phyloP scores from a whole-genome alignment of 257 asterid species.

The Solanum paucissectum region DNA sequence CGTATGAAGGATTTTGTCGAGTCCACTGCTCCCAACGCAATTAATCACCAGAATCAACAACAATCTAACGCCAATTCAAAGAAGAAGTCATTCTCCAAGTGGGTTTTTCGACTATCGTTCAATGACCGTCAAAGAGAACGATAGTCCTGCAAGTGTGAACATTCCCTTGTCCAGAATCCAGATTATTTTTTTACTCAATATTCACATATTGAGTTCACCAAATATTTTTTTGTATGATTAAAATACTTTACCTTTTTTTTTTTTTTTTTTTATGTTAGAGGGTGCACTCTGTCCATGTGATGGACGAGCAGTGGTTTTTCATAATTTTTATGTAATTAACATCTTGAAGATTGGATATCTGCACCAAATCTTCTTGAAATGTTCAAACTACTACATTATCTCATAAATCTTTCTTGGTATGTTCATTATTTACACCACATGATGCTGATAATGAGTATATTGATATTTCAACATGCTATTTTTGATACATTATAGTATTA shows the following conservation, averaged over 20 bases:
- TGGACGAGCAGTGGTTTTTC: constrained; percentile 54
- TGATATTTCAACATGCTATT: neutral
- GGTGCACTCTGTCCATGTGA: constrained; percentile 56
- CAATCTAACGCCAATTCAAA: constrained; percentile 20
- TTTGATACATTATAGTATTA: neutral
- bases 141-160: constrained; percentile 14
- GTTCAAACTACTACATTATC: neutral
- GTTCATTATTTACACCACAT: neutral
- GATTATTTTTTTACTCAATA: constrained; percentile 17
- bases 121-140: constrained; percentile 54
- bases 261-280: constrained; percentile 2
- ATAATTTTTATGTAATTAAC: constrained; percentile 2
- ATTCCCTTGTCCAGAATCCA: neutral
- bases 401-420: neutral
- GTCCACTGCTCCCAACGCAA: constrained; percentile 1
- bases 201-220: constrained; percentile 19
- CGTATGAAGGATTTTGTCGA: constrained; percentile 38
- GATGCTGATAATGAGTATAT: neutral
- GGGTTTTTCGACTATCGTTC: constrained; percentile 76
- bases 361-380: constrained; percentile 10
- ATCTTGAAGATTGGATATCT: neutral
- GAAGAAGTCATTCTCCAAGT: constrained; percentile 38
- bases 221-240: neutral
- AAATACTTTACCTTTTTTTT: neutral
- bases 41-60: neutral